phyloP scores from a whole-genome alignment of 83 land plant genomes.

The Picea engelmannii region DNA sequence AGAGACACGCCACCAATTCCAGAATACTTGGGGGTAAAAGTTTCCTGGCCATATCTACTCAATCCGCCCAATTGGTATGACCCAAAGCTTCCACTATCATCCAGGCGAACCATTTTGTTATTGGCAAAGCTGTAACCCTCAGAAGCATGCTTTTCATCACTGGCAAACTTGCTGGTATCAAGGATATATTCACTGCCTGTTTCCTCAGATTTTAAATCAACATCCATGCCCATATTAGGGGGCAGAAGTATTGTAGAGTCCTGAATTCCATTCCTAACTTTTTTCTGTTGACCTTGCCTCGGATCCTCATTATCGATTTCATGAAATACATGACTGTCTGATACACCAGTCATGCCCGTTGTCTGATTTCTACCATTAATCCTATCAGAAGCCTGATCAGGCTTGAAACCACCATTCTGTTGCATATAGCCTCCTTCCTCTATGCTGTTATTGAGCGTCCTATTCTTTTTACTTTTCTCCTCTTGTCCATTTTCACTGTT shows the following conservation, averaged over 20 bases:
- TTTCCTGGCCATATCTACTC: conserved; percentile 38
- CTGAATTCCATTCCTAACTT: not conserved
- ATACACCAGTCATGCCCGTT: not conserved
- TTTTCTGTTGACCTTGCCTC: conserved; percentile 5
- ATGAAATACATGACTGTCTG: not conserved
- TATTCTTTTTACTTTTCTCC: too few relatives aligned
- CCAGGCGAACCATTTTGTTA: conserved; percentile 26
- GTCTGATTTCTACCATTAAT: not conserved
- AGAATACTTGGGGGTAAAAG: conserved; percentile 4
- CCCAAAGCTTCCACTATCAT: conserved; percentile 25
- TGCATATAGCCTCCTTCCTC: not conserved
- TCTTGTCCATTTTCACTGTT: conserved; percentile 7
- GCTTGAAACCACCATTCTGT: not conserved
- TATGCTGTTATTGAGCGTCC: not conserved
- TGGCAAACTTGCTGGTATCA: conserved; percentile 6
- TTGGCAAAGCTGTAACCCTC: conserved; percentile 29
- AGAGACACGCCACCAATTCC: conserved; percentile 63
- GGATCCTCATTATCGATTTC: not conserved
- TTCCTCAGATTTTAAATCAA: conserved; percentile 8
- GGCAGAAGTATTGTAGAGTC: conserved; percentile 1
- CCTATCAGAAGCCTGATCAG: not conserved
- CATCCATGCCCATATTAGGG: conserved; percentile 6
- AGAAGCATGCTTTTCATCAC: not conserved
- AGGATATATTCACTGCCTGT: conserved; percentile 1
- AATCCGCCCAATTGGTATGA: conserved; percentile 53